Percentiles rank a stretch among this genome's conserved stretches.
Conservation (phyloP, 2,329 filamentous ascomycete genomes). For the Phialophora macrospora region DNA sequence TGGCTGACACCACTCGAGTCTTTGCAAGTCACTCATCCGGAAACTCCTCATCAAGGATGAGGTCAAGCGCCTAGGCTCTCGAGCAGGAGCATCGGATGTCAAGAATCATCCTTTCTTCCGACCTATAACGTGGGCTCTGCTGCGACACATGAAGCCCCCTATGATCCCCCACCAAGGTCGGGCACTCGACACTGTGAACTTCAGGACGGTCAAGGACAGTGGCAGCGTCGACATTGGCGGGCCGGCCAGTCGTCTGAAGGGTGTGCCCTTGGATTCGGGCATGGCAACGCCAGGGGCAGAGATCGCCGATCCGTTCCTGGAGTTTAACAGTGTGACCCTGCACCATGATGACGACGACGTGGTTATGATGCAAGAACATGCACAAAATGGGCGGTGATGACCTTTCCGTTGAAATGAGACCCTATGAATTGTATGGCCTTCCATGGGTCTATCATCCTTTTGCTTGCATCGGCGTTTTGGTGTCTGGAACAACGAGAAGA, state of each 20-base stretch:
- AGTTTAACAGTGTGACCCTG: slow-evolving; percentile 97
- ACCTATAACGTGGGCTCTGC: slow-evolving; percentile 92
- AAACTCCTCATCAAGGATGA: slow-evolving; percentile 99
- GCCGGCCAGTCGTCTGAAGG: slow-evolving; percentile 62
- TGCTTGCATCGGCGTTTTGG: slow-evolving; percentile 26
- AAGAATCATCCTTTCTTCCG: slow-evolving; percentile 97
- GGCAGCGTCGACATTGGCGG: slow-evolving; percentile 76
- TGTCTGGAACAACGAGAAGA: slow-evolving; percentile 9
- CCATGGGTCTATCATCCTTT: slow-evolving; percentile 2
- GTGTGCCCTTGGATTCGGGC: slow-evolving; percentile 84
- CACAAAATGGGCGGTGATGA: slow-evolving; percentile 30
- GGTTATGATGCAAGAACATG: slow-evolving; percentile 34
- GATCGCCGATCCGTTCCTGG: slow-evolving; percentile 87
- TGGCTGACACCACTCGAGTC: slow-evolving; percentile 59
- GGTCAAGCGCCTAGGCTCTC: slow-evolving; percentile 86
- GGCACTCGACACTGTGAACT: slow-evolving; percentile 93
- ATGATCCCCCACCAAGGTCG: slow-evolving; percentile 92
- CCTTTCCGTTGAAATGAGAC: not conserved
- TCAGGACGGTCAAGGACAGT: slow-evolving; percentile 96
- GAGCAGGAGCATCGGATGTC: slow-evolving; percentile 94
- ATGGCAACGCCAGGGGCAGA: slow-evolving; percentile 84
- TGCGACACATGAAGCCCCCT: slow-evolving; percentile 96
- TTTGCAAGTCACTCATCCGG: slow-evolving; percentile 94
- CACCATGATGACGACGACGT: slow-evolving; percentile 89
- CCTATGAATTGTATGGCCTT: slow-evolving; percentile 2